Conservation (phyloP, 1,284 basidiomycete genomes). For the Trichosporon sp. region DNA sequence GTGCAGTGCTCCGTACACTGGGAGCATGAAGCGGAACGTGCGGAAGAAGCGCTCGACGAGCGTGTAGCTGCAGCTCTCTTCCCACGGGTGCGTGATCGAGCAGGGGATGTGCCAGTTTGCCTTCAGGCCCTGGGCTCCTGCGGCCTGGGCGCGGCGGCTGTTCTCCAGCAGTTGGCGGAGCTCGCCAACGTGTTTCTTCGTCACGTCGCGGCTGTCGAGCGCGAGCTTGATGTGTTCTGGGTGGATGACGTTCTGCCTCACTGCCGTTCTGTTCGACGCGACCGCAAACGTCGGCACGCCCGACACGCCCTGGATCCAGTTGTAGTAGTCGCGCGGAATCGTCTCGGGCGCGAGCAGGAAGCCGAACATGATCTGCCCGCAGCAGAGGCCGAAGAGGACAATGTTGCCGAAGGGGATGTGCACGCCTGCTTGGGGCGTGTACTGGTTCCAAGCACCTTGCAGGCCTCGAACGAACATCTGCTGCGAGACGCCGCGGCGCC, state of each 20-base stretch:
- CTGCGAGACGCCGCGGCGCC: constrained; percentile 72
- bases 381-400: constrained; percentile 74
- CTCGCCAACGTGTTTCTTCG: constrained; percentile 25
- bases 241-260: constrained; percentile 58
- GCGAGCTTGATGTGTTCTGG: constrained; percentile 56
- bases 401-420: constrained; percentile 78
- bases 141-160: constrained; percentile 20
- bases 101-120: constrained; percentile 51
- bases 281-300: constrained; percentile 61
- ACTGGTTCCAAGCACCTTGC: constrained; percentile 50
- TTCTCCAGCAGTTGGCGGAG: constrained; percentile 33
- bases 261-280: constrained; percentile 59
- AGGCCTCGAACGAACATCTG: constrained; percentile 56
- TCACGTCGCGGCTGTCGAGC: constrained; percentile 41
- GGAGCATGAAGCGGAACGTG: constrained; percentile 73
- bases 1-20: constrained; percentile 80
- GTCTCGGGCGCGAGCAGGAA: constrained; percentile 78
- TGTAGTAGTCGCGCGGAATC: constrained; percentile 66
- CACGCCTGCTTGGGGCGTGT: constrained; percentile 50
- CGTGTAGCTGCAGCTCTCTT: constrained; percentile 63
- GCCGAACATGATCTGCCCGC: constrained; percentile 82
- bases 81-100: constrained; percentile 71
- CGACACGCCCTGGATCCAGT: constrained; percentile 65
- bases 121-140: no score
- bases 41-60: constrained; percentile 69